These are phyloP conservation scores for Stylosanthes scabra DNA, from an alignment of 331 rosid species.

Conservation along the genomic window DNA sequence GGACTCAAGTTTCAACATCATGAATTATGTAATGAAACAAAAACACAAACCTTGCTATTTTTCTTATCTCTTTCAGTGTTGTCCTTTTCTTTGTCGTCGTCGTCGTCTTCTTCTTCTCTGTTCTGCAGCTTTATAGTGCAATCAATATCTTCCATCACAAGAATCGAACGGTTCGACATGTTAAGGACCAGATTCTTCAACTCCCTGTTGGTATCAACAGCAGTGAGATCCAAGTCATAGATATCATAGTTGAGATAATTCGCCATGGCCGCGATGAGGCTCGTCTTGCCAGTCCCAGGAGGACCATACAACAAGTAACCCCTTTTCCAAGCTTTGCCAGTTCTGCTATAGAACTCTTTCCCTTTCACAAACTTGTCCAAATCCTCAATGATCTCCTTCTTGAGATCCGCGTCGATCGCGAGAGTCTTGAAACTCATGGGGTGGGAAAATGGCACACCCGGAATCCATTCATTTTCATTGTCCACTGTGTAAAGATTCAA, in stretches of 20 bases:
- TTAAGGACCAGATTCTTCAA: slow-evolving; percentile 21
- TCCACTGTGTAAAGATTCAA: slow-evolving; percentile 9
- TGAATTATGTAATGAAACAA: neutral
- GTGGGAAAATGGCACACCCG: neutral
- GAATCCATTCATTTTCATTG: neutral
- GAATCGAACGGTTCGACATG: slow-evolving; percentile 33
- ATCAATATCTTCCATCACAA: slow-evolving; percentile 39
- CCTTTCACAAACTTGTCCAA: slow-evolving; percentile 22
- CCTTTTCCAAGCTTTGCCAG: slow-evolving; percentile 38
- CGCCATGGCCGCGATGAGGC: slow-evolving; percentile 39
- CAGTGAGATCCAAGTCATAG: slow-evolving; percentile 34
- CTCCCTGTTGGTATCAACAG: neutral
- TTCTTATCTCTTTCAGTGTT: neutral
- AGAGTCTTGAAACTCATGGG: slow-evolving; percentile 34
- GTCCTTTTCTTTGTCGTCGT: no score
- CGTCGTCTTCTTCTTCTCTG: slow-evolving; percentile 2
- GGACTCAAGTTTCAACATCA: neutral
- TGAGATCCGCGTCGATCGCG: slow-evolving; percentile 18
- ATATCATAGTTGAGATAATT: slow-evolving; percentile 33
- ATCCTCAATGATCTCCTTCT: slow-evolving; percentile 6
- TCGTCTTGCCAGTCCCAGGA: slow-evolving; percentile 37
- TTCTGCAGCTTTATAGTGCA: slow-evolving; percentile 26
- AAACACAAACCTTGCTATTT: slow-evolving; percentile 16
- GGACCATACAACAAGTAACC: slow-evolving; percentile 40
- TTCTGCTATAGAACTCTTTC: slow-evolving; percentile 20